phyloP scores from a whole-genome alignment of 208 protist species.

The Wallacemonas sp. region DNA sequence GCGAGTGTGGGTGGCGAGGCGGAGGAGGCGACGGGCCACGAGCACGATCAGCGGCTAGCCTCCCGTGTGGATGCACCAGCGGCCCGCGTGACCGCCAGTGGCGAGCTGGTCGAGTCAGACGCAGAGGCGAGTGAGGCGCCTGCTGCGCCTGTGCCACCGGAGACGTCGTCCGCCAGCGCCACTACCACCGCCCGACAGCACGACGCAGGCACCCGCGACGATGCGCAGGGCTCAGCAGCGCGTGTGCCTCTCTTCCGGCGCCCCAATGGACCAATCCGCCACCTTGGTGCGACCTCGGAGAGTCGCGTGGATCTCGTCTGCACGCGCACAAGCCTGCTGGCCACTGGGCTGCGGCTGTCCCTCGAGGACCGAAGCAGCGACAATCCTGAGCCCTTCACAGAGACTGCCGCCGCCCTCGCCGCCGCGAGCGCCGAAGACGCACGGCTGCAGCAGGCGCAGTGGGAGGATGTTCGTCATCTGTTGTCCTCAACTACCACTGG shows the following conservation, averaged over 20 bases:
- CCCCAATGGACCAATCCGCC: slow-evolving; percentile 19
- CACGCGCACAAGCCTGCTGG: slow-evolving; percentile 33
- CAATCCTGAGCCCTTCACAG: slow-evolving; percentile 5
- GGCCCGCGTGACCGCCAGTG: neutral
- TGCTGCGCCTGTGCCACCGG: neutral
- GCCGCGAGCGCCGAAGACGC: neutral
- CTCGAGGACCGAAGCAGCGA: slow-evolving; percentile 40
- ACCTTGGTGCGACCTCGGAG: slow-evolving; percentile 41
- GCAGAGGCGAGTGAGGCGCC: neutral
- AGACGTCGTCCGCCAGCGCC: neutral
- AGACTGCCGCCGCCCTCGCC: slow-evolving; percentile 18
- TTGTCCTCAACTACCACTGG: neutral
- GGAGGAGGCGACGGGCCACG: neutral
- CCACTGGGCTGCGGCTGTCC: slow-evolving; percentile 37
- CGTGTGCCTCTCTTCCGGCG: neutral
- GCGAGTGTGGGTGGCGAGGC: neutral
- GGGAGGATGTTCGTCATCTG: neutral
- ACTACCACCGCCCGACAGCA: neutral
- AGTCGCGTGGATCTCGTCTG: slow-evolving; percentile 69
- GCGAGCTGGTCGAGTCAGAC: slow-evolving; percentile 2
- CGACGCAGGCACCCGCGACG: neutral
- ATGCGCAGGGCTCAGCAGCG: neutral
- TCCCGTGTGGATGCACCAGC: neutral
- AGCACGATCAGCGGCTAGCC: slow-evolving; percentile 12
- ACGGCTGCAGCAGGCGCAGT: neutral